A percentile compares a stretch with the other conserved stretches of the same genome.
Conservation (phyloP, 257 asterid species). For the Gentiana macrophylla region DNA sequence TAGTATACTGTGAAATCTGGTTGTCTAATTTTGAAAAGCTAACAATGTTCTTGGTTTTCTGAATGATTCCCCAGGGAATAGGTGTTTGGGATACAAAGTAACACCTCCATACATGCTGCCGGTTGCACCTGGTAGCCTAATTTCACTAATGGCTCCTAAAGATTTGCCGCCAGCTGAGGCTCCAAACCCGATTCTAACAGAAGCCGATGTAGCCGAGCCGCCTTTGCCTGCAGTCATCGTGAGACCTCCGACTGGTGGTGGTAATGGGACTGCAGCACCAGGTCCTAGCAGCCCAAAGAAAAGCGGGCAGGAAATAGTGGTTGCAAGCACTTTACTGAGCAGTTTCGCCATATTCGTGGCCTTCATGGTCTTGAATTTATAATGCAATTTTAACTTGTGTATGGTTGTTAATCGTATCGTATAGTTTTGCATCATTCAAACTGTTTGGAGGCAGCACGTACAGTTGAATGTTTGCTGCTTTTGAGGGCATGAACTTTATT, state of each 20-base stretch:
- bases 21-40: background rate
- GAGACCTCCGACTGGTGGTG: constrained; percentile 18
- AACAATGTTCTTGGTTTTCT: constrained; percentile 6
- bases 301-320: constrained; percentile 41
- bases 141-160: constrained; percentile 17
- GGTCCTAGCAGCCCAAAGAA: constrained; percentile 28
- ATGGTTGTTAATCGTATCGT: too few relatives aligned
- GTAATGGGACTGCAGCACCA: constrained; percentile 24
- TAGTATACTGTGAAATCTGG: background rate
- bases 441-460: background rate
- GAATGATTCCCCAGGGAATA: constrained; percentile 40
- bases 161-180: constrained; percentile 61
- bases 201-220: constrained; percentile 42
- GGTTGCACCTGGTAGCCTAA: constrained; percentile 40
- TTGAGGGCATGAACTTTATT: constrained; percentile 1
- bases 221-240: constrained; percentile 57
- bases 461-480: constrained; percentile 6
- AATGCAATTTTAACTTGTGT: constrained; percentile 1
- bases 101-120: constrained; percentile 57
- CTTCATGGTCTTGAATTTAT: constrained; percentile 19
- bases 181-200: constrained; percentile 51
- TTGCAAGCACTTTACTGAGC: constrained; percentile 29
- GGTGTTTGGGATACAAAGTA: constrained; percentile 42
- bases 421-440: background rate
- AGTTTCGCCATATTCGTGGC: constrained; percentile 33